Conservation (phyloP, 73 alveolate species). For the Effrenium voratum region DNA sequence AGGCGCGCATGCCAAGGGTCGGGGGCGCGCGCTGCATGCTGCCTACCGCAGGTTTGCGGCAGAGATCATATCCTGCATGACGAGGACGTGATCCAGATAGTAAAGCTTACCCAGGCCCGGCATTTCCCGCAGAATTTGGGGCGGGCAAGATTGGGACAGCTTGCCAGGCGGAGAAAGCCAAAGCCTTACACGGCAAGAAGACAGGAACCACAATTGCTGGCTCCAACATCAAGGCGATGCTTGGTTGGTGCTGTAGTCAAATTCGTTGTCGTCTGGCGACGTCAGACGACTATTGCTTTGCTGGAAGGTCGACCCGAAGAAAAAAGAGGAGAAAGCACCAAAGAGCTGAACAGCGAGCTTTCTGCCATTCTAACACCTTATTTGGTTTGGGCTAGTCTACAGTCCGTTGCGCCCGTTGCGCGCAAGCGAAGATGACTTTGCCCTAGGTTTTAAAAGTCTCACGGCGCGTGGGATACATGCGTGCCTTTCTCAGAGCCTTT, state of each 20-base stretch:
- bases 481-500: too few species aligned
- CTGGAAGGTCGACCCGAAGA: too few species aligned
- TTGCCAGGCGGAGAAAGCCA: slow-evolving; percentile 64
- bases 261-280: background rate
- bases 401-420: too few species aligned
- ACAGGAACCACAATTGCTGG: slow-evolving; percentile 93
- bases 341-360: slow-evolving; percentile 38
- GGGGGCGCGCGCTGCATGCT: background rate
- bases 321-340: slow-evolving; percentile 74
- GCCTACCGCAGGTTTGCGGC: slow-evolving; percentile 61
- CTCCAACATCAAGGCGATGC: slow-evolving; percentile 66
- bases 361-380: too few species aligned
- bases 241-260: too few species aligned
- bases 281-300: too few species aligned
- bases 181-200: slow-evolving; percentile 74
- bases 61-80: slow-evolving; percentile 69
- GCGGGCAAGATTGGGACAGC: background rate
- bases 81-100: slow-evolving; percentile 83
- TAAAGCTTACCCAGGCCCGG: slow-evolving; percentile 77
- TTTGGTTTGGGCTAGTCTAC: too few species aligned
- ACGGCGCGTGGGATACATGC: too few species aligned
- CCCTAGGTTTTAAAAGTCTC: too few species aligned
- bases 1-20: background rate
- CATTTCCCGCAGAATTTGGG: background rate
- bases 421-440: too few species aligned